Base-by-base conservation (phyloP, 768 basidiomycete species). In the Mycena belliarum region DNA sequence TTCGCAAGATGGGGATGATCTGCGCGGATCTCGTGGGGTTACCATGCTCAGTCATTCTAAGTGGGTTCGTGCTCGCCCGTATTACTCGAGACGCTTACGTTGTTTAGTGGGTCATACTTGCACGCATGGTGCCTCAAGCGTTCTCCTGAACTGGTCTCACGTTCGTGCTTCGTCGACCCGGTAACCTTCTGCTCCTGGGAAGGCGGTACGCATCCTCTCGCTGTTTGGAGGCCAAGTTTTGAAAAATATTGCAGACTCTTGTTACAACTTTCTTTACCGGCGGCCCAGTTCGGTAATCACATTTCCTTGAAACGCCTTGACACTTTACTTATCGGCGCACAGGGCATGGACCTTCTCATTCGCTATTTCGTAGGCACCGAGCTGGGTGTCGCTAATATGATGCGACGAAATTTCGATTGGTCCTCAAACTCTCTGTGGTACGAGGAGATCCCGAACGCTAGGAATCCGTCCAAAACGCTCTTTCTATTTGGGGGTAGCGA, bases 141-240 rank as follows among this genome's bases (percentile, higher is more conserved):
- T 20, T 77, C 86, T 52, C 87, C 92, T 1, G 73, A 82, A 20
- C 78, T 96, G 64, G 74, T 89, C 44, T 73, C 75, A 1, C 82
- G 93, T 4, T 94, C 88, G 10, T 93, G 91, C 68, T 94, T 97
- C 66, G 88, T 95, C 29, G 95, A 98, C 67, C 93, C 95, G 10
- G 88, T 91, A 26, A 84, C 88, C 0, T 93, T 95, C 71, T 95
- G 93, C 70, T 85, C 89, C 7, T 98, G 94, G 94, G 95, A 97
- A 81, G 94, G 93, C 58, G 89, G 90, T 89, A 65, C 12, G 29
- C n/a, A 40, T 33, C 11, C 29, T 14, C 18, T 5, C n/a, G 55
- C 21, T 18, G 25, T 44, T 29, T 49, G 23, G 0, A 41, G 20
- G 14, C 18, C 49, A 32, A 41, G 43, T 55, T 49, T 29, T 6